Evolutionary conservation across 2,329 filamentous ascomycete genomes (phyloP).

Genomic region (Alternaria sp.): DNA sequence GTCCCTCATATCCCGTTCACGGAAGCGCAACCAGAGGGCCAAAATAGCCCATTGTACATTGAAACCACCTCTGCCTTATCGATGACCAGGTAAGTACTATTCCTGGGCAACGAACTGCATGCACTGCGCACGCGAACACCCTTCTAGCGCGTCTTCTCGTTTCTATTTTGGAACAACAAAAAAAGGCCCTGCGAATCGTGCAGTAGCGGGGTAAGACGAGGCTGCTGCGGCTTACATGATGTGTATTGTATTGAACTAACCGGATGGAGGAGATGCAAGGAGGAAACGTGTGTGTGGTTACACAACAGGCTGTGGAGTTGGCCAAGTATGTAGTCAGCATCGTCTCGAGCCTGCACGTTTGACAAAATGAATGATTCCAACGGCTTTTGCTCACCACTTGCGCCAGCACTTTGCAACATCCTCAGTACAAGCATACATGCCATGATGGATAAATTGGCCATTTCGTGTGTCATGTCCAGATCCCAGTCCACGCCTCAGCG

Average conservation of each 20-base stretch:
- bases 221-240: conserved; percentile 8
- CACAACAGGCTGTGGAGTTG: neutral
- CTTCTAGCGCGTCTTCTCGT: conserved; percentile 12
- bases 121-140: conserved; percentile 23
- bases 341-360: no score
- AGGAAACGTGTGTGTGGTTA: neutral
- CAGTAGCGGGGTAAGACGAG: conserved; percentile 3
- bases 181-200: neutral
- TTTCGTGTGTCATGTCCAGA: neutral
- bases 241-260: conserved; percentile 13
- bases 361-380: no score
- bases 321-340: neutral
- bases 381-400: no score
- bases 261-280: neutral
- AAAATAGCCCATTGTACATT: conserved; percentile 5
- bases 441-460: neutral
- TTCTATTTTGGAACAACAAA: neutral
- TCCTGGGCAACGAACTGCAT: conserved; percentile 15
- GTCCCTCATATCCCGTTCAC: neutral
- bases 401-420: no score
- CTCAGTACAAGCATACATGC: neutral
- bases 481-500: neutral
- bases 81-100: neutral
- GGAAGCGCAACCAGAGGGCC: neutral
- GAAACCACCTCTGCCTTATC: neutral